Conservation (phyloP, 176 grass and related monocot genomes). For the Zoysia japonica region DNA sequence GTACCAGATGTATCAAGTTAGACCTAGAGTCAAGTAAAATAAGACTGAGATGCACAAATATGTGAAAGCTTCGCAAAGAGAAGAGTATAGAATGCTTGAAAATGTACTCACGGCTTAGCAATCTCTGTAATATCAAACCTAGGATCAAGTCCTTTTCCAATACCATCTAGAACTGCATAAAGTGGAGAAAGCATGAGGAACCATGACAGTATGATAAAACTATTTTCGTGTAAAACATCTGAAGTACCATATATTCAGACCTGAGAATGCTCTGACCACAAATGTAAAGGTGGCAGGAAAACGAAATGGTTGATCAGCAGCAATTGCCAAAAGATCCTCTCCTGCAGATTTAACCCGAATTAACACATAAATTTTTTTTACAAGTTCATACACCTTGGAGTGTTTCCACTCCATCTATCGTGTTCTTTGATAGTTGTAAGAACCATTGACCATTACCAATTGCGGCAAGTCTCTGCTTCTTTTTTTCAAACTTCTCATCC, state of each 20-base stretch:
- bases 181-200: slow-evolving; percentile 35
- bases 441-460: slow-evolving; percentile 63
- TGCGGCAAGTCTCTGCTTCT: slow-evolving; percentile 92
- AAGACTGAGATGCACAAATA: not conserved
- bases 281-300: slow-evolving; percentile 99
- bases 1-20: slow-evolving; percentile 45
- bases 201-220: slow-evolving; percentile 27
- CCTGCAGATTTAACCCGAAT: slow-evolving; percentile 53
- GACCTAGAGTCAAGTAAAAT: not conserved
- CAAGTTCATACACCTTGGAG: slow-evolving; percentile 27
- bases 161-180: slow-evolving; percentile 94
- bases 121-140: slow-evolving; percentile 99
- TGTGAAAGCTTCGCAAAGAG: not conserved
- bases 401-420: slow-evolving; percentile 13
- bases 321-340: slow-evolving; percentile 96
- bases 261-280: slow-evolving; percentile 99
- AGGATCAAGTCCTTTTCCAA: slow-evolving; percentile 97
- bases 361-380: slow-evolving; percentile 23
- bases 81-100: slow-evolving; percentile 11
- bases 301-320: slow-evolving; percentile 95
- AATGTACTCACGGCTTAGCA: slow-evolving; percentile 84
- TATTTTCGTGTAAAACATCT: slow-evolving; percentile 20
- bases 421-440: slow-evolving; percentile 3
- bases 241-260: slow-evolving; percentile 43
- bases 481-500: slow-evolving; percentile 91